Percentiles rank a stretch among this genome's conserved stretches.
Evolutionary conservation across 2,329 filamentous ascomycete genomes (phyloP).

Genomic region (Biscogniauxia marginata): DNA sequence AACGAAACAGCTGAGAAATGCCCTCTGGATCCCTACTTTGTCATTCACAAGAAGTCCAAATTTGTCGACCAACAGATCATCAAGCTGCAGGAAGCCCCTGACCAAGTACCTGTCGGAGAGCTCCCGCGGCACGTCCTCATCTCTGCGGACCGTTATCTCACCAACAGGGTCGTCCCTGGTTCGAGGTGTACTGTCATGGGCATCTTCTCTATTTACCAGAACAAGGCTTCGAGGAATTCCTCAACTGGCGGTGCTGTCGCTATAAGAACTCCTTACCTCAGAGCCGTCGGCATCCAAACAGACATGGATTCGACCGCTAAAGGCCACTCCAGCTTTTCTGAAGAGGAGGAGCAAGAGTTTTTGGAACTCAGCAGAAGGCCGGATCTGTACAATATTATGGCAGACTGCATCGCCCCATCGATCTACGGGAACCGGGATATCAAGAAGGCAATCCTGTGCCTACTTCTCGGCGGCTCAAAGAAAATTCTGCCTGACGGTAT

Average conservation of each 20-base stretch:
- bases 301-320: conserved; percentile 89
- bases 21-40: conserved; percentile 92
- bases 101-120: conserved; percentile 96
- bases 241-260: conserved; percentile 78
- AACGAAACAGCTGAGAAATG: conserved; percentile 73
- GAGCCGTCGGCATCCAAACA: conserved; percentile 87
- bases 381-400: conserved; percentile 88
- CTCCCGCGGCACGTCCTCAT: conserved; percentile 92
- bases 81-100: conserved; percentile 95
- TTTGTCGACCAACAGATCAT: conserved; percentile 99
- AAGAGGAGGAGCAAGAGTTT: conserved; percentile 97
- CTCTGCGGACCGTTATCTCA: conserved; percentile 92
- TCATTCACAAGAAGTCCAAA: conserved; percentile 87
- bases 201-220: conserved; percentile 97
- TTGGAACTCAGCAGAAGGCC: conserved; percentile 83
- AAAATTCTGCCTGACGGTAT: conserved; percentile 98
- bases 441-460: conserved; percentile 93
- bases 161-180: conserved; percentile 92
- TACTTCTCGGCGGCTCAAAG: conserved; percentile 92
- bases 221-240: conserved; percentile 78
- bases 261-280: conserved; percentile 90
- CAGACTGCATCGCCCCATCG: conserved; percentile 90
- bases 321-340: conserved; percentile 78
- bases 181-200: conserved; percentile 94
- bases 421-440: conserved; percentile 97